Base-by-base conservation (phyloP, 257 asterid genomes). In the Craterostigma plantagineum region DNA sequence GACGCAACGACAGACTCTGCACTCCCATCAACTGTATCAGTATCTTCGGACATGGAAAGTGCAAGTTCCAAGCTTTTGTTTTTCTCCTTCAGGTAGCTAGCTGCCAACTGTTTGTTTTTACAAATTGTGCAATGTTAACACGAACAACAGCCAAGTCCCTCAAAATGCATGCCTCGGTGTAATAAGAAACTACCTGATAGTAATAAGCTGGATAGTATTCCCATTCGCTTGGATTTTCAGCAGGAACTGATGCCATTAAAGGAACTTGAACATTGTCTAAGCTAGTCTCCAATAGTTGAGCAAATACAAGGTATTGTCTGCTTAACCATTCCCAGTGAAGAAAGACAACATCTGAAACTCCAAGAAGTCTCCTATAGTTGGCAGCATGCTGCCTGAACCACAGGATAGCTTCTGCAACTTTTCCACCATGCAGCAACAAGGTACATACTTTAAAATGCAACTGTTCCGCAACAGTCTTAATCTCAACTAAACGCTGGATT, bases 291-390 rank as follows among this genome's bases (percentile, higher is more conserved):
- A 90, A 59, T 35, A 90, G 70, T 60, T 90, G 95, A 46, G 81
- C 92, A 69, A 90, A 77, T 53, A 68, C 92, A 60, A 90, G 60
- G 61, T 66, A 77, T 54, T 90, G 99, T 54, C 92, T 62, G 72
- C 95, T 79, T 63, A 90, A 68, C 99, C 99, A 90, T 60, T 83
- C 94, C 94, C 95, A 90, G 35, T 90, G 99, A 68, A 79, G 79
- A 65, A 74, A 90, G 58, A 45, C 61, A 58, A 68, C 86, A 52
- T 83, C 91, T 6, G 86, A 73, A 8, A 71, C 66, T 57, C 94
- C 99, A 40, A 54, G 68, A 58, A 79, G 84, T 64, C 43, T 72
- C 68, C 70, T 70, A 66, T 77, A 90, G 57, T 68, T 53, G 65
- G 71, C 66, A 51, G 56, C 57, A 49, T 83, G 99, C 63, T 63